Base-by-base conservation (phyloP, 345 rosid species). In the Eucalyptus lansdowneana region DNA sequence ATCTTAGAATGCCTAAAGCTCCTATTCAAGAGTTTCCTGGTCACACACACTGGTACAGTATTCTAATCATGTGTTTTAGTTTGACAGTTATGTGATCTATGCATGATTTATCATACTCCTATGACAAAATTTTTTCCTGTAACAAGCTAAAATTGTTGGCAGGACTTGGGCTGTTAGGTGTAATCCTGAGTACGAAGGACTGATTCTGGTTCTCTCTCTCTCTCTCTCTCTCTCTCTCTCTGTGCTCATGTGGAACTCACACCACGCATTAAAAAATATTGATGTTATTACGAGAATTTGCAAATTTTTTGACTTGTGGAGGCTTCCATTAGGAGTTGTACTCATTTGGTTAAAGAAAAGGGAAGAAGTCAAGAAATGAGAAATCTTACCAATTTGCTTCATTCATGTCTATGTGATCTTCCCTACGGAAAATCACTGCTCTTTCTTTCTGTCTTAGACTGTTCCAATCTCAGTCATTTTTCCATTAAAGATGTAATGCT, bases 111-210 rank as follows among this genome's bases (percentile, higher is more conserved):
- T 34, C 85, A 53, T 45, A 37, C 13, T 45, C 37, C 44, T 15
- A 47, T 21, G 47, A 24, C 37, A 49, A 90, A 88, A 8, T 4
- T 25, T 40, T 17, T 37, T 76, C 58, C 65, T 34, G 7, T 87
- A 34, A 54, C 86, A n/a, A 56, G 72, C 44, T 76, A 53, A 87
- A 53, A 88, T 81, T 91, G 42, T 90, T 92, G 90, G 92, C 96
- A 97, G 99, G 99, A 93, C 99, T 49, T 97, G 99, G 97, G 93
- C 98, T 90, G 96, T 97, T 87, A 93, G 91, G 34, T 97, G 98
- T 90, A 97, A 97, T 87, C 98, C 98, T 76, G 96, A 97, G 92
- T 95, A 94, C 87, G 96, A 93, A 87, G 98, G 97, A 45, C 92
- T 98, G 88, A 93, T 98, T 90, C 91, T 97, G 98, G 99, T 96